Evolutionary conservation across 2,329 filamentous ascomycete genomes (phyloP), one percentile per base, ranked within the genome.

Genomic region (Colletotrichum tofieldiae): DNA sequence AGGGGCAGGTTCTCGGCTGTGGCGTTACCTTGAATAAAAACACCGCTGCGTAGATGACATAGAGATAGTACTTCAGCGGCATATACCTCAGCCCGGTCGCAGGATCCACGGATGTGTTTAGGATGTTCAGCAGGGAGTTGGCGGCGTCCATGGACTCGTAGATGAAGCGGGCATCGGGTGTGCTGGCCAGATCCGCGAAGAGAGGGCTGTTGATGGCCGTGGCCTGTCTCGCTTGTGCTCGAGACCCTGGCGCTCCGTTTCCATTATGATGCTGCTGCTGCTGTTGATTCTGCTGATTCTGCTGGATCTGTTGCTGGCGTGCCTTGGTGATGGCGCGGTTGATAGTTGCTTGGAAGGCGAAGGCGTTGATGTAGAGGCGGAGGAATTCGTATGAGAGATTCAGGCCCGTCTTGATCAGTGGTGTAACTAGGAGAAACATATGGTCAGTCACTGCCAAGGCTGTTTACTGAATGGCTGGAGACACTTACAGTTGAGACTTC

Each of bases 381-480:
- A 94, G 82, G 77, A 93, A 94, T 75, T 94, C 91, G 77, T 93
- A 93, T 0, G 91, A 93, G 77, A 94, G 86, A 32, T 93, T 84
- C 2, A 94, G 81, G 6, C 89, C 92, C 4, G 90, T 89, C 78
- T 93, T 93, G 74, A 93, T 87, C 7, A 89, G 88, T 1, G 89
- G 86, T 1, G 91, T 92, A 77, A 88, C 88, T 89, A 65, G 3
- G 11, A 29, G 1, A 8, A 55, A 55, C 4, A 35, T 35, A 26
- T 43, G 45, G 43, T 35, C 51, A 59, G 32, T 56, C 9, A 49
- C 49, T 2, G 23, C n/a, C 26, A 55, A 12, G 32, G 18, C 52
- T 14, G 23, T 5, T n/a, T 2, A 37, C 8, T 32, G n/a, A 5
- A 39, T 3, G 39, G 5, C 37, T 18, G 5, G 37, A 18, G 14